Evolutionary conservation across 768 basidiomycete species (phyloP).

Genomic region (Phanerochaete carnosa): DNA sequence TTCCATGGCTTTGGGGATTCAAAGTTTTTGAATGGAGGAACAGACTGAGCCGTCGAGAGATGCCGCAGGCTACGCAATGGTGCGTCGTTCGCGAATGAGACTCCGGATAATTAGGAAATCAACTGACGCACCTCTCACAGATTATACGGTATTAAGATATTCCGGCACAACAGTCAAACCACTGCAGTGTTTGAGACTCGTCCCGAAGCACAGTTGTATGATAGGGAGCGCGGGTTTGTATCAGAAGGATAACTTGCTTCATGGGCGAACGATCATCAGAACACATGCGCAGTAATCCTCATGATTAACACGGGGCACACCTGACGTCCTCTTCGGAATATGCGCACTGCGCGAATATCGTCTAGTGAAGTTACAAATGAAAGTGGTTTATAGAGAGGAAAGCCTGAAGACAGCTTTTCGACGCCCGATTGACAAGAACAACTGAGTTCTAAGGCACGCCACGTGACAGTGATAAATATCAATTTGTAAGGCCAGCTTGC

Average conservation of each 20-base stretch:
- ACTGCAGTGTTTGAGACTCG: background rate
- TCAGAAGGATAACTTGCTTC: background rate
- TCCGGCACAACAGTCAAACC: background rate
- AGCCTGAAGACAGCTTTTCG: background rate
- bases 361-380: conserved; percentile 1
- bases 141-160: background rate
- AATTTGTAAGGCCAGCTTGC: too few relatives aligned
- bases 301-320: background rate
- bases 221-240: background rate
- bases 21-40: background rate
- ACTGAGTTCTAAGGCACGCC: background rate
- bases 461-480: background rate
- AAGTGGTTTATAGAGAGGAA: background rate
- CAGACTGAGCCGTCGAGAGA: background rate
- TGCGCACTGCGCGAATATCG: conserved; percentile 4
- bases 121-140: background rate
- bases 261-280: background rate
- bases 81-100: background rate
- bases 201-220: background rate
- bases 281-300: background rate
- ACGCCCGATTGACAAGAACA: background rate
- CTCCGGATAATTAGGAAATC: background rate
- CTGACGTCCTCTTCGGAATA: background rate
- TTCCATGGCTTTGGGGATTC: conserved; percentile 16
- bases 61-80: background rate